Percentiles rank a stretch among this genome's conserved stretches.
Evolutionary conservation across 192 early-diverging fungal genomes (phyloP).

Genomic region (Coemansia sp.): DNA sequence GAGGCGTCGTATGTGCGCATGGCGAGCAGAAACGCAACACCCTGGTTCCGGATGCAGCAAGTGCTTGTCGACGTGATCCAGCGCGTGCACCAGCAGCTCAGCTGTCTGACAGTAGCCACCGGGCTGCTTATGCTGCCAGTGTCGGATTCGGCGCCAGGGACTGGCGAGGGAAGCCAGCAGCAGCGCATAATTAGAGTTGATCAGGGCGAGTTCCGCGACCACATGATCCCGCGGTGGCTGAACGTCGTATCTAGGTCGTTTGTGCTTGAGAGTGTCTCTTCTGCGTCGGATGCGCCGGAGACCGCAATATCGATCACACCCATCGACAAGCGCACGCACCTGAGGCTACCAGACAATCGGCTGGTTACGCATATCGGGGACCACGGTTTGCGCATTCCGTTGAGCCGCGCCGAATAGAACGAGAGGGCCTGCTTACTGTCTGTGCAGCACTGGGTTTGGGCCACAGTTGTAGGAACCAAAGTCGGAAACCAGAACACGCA

Average conservation of each 20-base stretch:
- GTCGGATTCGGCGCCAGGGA: slow-evolving; percentile 11
- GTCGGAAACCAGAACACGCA: too few species aligned
- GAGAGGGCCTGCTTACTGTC: too few species aligned
- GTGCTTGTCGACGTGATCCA: slow-evolving; percentile 35
- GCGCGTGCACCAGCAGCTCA: slow-evolving; percentile 12
- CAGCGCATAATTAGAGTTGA: slow-evolving; percentile 10
- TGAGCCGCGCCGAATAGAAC: background rate
- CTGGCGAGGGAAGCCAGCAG: slow-evolving; percentile 5
- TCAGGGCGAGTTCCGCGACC: slow-evolving; percentile 25
- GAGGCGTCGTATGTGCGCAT: slow-evolving; percentile 20
- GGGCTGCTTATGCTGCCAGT: slow-evolving; percentile 27
- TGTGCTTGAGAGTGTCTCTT: slow-evolving; percentile 22
- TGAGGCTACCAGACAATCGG: background rate
- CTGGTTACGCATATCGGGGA: background rate
- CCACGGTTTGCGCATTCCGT: slow-evolving; percentile 2
- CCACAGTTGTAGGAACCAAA: too few species aligned
- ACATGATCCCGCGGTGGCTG: slow-evolving; percentile 48
- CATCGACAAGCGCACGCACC: background rate
- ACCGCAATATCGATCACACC: slow-evolving; percentile 12
- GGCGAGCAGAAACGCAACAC: slow-evolving; percentile 28
- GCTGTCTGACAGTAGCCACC: slow-evolving; percentile 26
- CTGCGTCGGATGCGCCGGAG: too few species aligned
- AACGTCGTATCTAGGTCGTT: slow-evolving; percentile 21
- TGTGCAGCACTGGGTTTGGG: too few species aligned
- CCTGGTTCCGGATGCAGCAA: slow-evolving; percentile 48